These are phyloP conservation scores for Hyphodiscus hymeniophilus DNA, from an alignment of 495 filamentous ascomycete species.

Conservation along the genomic window DNA sequence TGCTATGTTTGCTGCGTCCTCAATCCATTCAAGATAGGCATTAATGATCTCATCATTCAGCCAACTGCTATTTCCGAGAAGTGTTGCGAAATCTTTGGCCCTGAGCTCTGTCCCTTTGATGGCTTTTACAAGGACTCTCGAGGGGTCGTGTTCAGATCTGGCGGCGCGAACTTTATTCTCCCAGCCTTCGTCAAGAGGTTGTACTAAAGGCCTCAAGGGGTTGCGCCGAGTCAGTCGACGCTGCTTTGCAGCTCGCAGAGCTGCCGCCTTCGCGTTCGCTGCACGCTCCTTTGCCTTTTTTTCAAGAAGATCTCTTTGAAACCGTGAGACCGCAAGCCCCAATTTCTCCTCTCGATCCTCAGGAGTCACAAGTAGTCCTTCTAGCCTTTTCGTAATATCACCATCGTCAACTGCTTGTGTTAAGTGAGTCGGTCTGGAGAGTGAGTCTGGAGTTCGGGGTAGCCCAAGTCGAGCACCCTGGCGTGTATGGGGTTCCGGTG, in stretches of 20 bases:
- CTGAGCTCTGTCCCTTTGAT: conserved; percentile 48
- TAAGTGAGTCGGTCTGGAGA: neutral
- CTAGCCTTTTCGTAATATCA: neutral
- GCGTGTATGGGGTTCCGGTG: neutral
- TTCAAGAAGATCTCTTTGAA: neutral
- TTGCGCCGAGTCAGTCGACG: conserved; percentile 16
- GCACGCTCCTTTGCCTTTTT: conserved; percentile 4
- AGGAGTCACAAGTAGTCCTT: neutral
- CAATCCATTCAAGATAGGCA: conserved; percentile 51
- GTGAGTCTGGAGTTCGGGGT: too few relatives aligned
- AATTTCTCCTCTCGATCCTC: neutral
- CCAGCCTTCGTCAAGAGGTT: conserved; percentile 39
- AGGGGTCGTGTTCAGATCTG: conserved; percentile 21
- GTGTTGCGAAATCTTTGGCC: conserved; percentile 51
- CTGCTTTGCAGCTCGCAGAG: conserved; percentile 9
- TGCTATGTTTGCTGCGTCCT: conserved; percentile 47
- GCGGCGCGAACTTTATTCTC: conserved; percentile 28
- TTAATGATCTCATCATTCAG: conserved; percentile 82
- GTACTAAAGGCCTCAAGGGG: conserved; percentile 27
- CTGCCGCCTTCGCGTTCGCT: conserved; percentile 4
- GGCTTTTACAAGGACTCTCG: conserved; percentile 33
- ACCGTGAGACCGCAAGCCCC: conserved; percentile 3
- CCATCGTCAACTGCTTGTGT: neutral
- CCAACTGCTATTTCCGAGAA: conserved; percentile 52
- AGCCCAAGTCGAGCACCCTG: too few relatives aligned